These are phyloP conservation scores for Apiospora saccharicola DNA, from an alignment of 2,329 filamentous ascomycete genomes.

Conservation along the genomic window DNA sequence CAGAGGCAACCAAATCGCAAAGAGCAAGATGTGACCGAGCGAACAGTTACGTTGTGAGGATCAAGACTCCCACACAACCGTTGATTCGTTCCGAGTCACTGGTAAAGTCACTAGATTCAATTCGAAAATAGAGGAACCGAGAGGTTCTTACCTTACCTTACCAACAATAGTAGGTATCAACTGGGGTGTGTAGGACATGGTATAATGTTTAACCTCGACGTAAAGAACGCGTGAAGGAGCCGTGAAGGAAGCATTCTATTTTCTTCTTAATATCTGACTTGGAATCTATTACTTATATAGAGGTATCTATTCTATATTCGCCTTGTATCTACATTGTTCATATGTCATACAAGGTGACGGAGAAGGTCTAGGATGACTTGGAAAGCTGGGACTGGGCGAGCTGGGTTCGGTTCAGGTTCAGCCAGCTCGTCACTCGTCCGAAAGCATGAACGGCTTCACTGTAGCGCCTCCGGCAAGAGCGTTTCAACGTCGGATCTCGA, in stretches of 20 bases:
- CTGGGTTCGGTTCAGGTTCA: too few relatives aligned
- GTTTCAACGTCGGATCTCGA: conserved; percentile 75
- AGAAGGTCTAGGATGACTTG: too few relatives aligned
- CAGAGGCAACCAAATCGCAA: background rate
- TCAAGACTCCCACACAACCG: background rate
- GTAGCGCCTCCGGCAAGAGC: too few relatives aligned
- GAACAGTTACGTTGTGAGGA: background rate
- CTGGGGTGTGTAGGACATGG: background rate
- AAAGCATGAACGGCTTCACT: too few relatives aligned
- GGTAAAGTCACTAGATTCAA: background rate
- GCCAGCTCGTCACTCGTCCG: too few relatives aligned
- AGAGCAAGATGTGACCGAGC: background rate
- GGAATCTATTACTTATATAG: background rate
- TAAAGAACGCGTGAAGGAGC: background rate
- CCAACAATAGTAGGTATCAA: background rate
- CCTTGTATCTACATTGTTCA: background rate
- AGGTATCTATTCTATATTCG: background rate
- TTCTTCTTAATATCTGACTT: background rate
- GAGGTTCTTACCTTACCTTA: background rate
- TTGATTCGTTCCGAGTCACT: background rate
- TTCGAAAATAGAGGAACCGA: background rate
- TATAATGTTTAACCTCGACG: background rate
- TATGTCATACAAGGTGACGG: background rate
- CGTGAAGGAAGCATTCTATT: background rate
- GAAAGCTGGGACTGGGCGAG: too few relatives aligned